Evolutionary conservation across 805 yeast genomes (phyloP).

Genomic region (Metschnikowia sp.): DNA sequence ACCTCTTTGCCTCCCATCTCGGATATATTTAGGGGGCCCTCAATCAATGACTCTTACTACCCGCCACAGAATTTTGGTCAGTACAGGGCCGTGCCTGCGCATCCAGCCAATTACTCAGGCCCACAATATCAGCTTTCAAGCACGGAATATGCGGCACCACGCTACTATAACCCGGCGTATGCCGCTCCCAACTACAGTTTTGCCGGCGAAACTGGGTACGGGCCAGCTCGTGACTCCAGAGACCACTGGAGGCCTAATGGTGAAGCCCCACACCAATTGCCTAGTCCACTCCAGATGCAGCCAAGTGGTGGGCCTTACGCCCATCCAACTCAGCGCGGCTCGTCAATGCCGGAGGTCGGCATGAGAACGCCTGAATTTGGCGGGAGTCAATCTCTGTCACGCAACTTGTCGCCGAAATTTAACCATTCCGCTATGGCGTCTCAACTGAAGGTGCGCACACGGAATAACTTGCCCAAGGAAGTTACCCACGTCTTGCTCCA

Average conservation of each 20-base stretch:
- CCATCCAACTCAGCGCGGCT: background rate
- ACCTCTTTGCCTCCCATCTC: conserved; percentile 42
- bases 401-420: conserved; percentile 4
- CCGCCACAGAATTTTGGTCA: conserved; percentile 7
- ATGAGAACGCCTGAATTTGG: background rate
- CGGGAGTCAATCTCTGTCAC: conserved; percentile 3
- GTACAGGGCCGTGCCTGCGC: conserved; percentile 3
- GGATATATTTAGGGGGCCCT: conserved; percentile 28
- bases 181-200: conserved; percentile 3
- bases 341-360: background rate
- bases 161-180: conserved; percentile 9
- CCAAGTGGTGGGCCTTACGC: background rate
- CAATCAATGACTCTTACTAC: conserved; percentile 1
- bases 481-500: conserved; percentile 67
- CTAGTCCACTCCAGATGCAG: background rate
- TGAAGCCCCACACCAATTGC: background rate
- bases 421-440: conserved; percentile 7
- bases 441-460: conserved; percentile 26
- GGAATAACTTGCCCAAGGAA: conserved; percentile 76
- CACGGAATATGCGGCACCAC: conserved; percentile 9
- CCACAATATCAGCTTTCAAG: conserved; percentile 6
- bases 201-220: conserved; percentile 8
- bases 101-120: conserved; percentile 1
- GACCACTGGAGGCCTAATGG: conserved; percentile 1
- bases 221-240: background rate